Conservation (phyloP, 2,329 filamentous ascomycete species). For the Penicillium olsonii region DNA sequence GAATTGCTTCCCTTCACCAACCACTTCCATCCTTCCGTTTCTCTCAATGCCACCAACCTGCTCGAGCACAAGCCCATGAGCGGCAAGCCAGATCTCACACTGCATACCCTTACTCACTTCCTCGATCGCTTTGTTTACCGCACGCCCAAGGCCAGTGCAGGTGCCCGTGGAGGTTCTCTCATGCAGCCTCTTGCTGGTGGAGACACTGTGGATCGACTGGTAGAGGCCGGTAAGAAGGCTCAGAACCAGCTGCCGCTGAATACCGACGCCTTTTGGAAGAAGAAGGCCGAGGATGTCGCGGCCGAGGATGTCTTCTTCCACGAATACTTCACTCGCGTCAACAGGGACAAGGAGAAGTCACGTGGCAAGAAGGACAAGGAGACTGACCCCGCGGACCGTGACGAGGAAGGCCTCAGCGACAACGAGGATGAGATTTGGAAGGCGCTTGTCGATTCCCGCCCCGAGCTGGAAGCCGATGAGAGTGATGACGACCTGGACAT, state of each 20-base stretch:
- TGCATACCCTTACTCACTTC: conserved; percentile 92
- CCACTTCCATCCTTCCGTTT: conserved; percentile 93
- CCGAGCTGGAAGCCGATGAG: conserved; percentile 69
- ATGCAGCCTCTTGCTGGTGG: conserved; percentile 87
- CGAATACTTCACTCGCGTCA: conserved; percentile 82
- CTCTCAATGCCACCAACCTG: conserved; percentile 75
- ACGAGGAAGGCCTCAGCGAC: conserved; percentile 56
- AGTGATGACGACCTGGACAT: conserved; percentile 61
- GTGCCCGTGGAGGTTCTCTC: conserved; percentile 77
- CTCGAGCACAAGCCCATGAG: conserved; percentile 70
- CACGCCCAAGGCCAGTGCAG: conserved; percentile 71
- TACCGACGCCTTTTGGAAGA: conserved; percentile 85
- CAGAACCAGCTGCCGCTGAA: conserved; percentile 69
- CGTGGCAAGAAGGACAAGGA: conserved; percentile 60
- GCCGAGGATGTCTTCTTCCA: conserved; percentile 98
- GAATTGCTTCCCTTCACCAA: conserved; percentile 74
- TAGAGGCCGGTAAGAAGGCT: conserved; percentile 60
- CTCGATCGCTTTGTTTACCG: conserved; percentile 98
- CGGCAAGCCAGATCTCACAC: conserved; percentile 84
- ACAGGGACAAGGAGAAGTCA: conserved; percentile 56
- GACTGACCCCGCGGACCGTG: conserved; percentile 45
- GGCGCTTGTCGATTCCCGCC: conserved; percentile 77
- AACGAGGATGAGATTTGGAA: conserved; percentile 87
- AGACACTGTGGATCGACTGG: conserved; percentile 61
- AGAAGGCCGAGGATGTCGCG: conserved; percentile 82